Base-by-base conservation (phyloP, 2,329 filamentous ascomycete species). In the Cytospora piceae region DNA sequence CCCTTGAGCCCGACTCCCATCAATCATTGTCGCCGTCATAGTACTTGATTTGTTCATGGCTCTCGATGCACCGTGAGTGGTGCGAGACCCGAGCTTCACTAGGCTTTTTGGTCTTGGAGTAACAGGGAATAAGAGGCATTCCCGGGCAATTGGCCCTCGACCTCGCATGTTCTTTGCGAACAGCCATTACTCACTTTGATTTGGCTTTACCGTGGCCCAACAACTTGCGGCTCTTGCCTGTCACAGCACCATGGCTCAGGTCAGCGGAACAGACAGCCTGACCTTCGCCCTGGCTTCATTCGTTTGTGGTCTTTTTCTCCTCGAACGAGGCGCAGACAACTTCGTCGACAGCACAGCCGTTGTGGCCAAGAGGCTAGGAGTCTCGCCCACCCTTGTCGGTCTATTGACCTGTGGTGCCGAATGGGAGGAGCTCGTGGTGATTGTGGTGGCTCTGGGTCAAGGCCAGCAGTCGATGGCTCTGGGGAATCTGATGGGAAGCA, bases 351-450 rank as follows among this genome's bases (percentile, higher is more conserved):
- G 84, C 60, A 83, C 81, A 7, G 80, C 79, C 12, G 75, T 80
- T 31, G 73, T 84, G 5, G 81, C 80, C 14, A 74, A 72, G 52
- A 77, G 79, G 3, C 69, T 80, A 1, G 74, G 78, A 39, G 75
- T 85, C 12, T 79, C 81, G 3, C 77, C 77, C n/a, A 81, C 80
- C 1, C 62, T 85, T 31, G 78, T 85, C 65, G 80, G 78, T 2
- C 75, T 85, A 9, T 73, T 85, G 37, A 85, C 82, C 9, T 81
- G 80, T 15, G 83, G 82, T 24, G 81, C 80, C 29, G 83, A 85
- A 74, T 85, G 80, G 77, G 83, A 85, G 76, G 82, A 85, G 79
- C 79, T 84, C 39, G 80, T 78, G 5, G 82, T 85, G 0, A 79
- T 85, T 4, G 68, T 81, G 14, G 78, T 81, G 22, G 78, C 81